These are phyloP conservation scores for Talaromyces ruber DNA, from an alignment of 495 filamentous ascomycete genomes.

Conservation along the genomic window DNA sequence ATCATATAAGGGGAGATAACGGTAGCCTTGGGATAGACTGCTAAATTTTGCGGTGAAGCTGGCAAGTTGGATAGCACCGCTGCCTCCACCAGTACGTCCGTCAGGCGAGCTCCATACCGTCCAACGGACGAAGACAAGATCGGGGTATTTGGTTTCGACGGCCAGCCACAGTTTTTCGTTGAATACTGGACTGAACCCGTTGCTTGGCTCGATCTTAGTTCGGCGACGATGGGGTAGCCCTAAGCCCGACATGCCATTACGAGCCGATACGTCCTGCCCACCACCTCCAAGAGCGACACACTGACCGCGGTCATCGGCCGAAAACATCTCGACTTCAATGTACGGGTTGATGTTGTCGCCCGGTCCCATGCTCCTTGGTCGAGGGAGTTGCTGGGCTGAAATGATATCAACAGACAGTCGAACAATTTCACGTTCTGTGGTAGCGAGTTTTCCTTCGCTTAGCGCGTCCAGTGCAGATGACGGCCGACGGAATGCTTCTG, in stretches of 20 bases:
- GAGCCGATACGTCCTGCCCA: conserved; percentile 60
- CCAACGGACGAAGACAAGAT: conserved; percentile 88
- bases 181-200: conserved; percentile 88
- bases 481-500: conserved; percentile 65
- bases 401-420: conserved; percentile 80
- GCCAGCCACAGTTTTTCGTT: conserved; percentile 65
- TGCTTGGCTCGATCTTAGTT: conserved; percentile 69
- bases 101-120: conserved; percentile 78
- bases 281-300: conserved; percentile 55
- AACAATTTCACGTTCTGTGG: conserved; percentile 63
- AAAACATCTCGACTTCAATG: conserved; percentile 88
- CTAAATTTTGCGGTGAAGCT: conserved; percentile 88
- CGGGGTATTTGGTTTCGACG: conserved; percentile 82
- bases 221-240: conserved; percentile 69
- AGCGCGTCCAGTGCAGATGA: conserved; percentile 30
- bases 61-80: conserved; percentile 59
- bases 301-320: conserved; percentile 80
- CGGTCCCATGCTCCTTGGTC: conserved; percentile 58
- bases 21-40: conserved; percentile 88
- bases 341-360: conserved; percentile 82
- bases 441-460: conserved; percentile 17
- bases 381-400: conserved; percentile 89
- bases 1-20: conserved; percentile 89
- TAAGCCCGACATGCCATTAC: conserved; percentile 60
- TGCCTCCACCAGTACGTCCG: conserved; percentile 53